phyloP scores from a whole-genome alignment of 129 eudicot genomes.

The Flaveria sonorensis region DNA sequence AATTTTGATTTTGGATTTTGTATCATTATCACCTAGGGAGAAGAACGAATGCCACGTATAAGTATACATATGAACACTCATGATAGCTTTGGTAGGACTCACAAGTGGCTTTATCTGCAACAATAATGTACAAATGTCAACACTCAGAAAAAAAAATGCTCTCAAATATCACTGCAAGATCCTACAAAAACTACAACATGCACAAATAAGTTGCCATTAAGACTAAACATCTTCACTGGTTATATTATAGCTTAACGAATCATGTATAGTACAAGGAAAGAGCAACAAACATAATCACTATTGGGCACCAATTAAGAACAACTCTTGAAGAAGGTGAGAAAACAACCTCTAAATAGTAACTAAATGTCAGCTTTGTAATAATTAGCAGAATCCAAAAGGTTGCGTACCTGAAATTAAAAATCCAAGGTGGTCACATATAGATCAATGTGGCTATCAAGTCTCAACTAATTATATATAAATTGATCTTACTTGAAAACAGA shows the following conservation, averaged over 20 bases:
- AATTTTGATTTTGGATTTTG: background rate
- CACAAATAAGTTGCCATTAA: background rate
- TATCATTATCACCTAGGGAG: too few species aligned
- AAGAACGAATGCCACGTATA: conserved; percentile 63
- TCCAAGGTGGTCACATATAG: background rate
- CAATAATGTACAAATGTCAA: conserved; percentile 5
- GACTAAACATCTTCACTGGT: background rate
- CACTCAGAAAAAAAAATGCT: conserved; percentile 38
- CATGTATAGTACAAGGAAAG: background rate
- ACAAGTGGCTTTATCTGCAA: conserved; percentile 90
- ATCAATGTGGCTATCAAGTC: conserved; percentile 11
- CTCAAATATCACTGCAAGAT: conserved; percentile 56
- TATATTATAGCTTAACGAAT: background rate
- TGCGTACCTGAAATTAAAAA: conserved; percentile 32
- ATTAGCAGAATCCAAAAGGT: too few species aligned
- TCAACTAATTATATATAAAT: background rate
- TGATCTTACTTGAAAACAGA: conserved; percentile 75
- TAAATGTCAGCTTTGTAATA: too few species aligned
- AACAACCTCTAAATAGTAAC: too few species aligned
- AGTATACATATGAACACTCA: conserved; percentile 48
- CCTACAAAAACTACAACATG: conserved; percentile 76
- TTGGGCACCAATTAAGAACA: background rate
- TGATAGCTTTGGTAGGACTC: conserved; percentile 70
- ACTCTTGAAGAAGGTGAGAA: too few species aligned
- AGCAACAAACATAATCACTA: background rate